phyloP scores from a whole-genome alignment of 257 asterid genomes.

The Ehretia macrophylla region DNA sequence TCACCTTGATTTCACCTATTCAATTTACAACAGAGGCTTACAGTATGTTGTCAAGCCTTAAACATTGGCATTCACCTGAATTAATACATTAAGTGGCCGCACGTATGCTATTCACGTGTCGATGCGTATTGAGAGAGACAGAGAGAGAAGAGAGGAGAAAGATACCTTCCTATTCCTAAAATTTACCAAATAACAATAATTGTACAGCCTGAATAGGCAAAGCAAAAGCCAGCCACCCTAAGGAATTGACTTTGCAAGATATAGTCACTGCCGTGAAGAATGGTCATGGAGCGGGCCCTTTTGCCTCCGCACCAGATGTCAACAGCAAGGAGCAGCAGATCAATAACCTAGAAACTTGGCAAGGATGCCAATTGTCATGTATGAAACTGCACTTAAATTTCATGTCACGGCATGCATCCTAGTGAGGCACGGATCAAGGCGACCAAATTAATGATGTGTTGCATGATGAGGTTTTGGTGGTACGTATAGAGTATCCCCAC shows the following conservation, averaged over 20 bases:
- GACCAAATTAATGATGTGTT: slow-evolving; percentile 31
- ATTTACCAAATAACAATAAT: too few relatives aligned
- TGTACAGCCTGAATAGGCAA: too few relatives aligned
- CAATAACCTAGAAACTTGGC: too few relatives aligned
- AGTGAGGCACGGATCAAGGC: background rate
- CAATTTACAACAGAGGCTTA: background rate
- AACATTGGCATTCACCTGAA: background rate
- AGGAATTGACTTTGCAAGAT: too few relatives aligned
- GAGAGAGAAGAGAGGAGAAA: background rate
- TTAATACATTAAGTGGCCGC: background rate
- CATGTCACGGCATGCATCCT: background rate
- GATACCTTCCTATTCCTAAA: too few relatives aligned
- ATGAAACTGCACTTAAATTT: background rate
- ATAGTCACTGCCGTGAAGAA: too few relatives aligned
- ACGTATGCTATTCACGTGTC: background rate
- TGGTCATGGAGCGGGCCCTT: too few relatives aligned
- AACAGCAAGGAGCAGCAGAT: too few relatives aligned
- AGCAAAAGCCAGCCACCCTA: too few relatives aligned
- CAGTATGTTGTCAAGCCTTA: background rate
- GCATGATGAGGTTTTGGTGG: slow-evolving; percentile 63
- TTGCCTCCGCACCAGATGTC: too few relatives aligned
- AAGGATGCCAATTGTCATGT: background rate
- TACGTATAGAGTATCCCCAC: slow-evolving; percentile 47
- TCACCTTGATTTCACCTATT: background rate
- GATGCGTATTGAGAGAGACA: background rate